Evolutionary conservation across 2,329 filamentous ascomycete genomes (phyloP).

Genomic region (Cercospora sp.): DNA sequence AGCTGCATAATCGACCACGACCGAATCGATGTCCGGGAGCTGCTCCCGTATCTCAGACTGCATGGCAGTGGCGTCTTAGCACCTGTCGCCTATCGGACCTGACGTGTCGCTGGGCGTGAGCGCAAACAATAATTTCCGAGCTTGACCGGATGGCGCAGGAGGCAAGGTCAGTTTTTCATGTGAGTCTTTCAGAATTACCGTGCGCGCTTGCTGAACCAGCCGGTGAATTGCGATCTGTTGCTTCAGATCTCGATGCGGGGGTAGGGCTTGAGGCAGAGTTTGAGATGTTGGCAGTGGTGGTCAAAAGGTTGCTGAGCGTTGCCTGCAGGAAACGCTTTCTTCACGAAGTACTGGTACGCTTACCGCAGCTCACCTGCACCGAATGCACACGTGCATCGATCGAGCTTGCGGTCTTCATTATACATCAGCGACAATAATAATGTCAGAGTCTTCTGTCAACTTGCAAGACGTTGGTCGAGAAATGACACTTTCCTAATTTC

Average conservation of each 20-base stretch:
- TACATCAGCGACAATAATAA: neutral
- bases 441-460: neutral
- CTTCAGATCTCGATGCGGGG: neutral
- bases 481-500: neutral
- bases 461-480: neutral
- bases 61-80: conserved; percentile 31
- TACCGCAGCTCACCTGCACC: neutral
- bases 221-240: neutral
- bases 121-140: conserved; percentile 12
- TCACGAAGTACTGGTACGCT: neutral
- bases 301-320: conserved; percentile 6
- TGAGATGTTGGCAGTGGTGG: neutral
- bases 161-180: conserved; percentile 10
- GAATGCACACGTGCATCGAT: neutral
- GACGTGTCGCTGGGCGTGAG: conserved; percentile 19
- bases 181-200: neutral
- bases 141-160: conserved; percentile 15
- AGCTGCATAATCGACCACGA: conserved; percentile 53
- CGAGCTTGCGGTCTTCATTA: neutral
- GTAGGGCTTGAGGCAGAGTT: neutral
- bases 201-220: conserved; percentile 5
- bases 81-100: conserved; percentile 11
- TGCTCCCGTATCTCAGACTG: conserved; percentile 42
- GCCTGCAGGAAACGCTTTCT: conserved; percentile 1
- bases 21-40: conserved; percentile 40